Conservation (phyloP, 2,329 filamentous ascomycete species). For the Sporothrix protearum region DNA sequence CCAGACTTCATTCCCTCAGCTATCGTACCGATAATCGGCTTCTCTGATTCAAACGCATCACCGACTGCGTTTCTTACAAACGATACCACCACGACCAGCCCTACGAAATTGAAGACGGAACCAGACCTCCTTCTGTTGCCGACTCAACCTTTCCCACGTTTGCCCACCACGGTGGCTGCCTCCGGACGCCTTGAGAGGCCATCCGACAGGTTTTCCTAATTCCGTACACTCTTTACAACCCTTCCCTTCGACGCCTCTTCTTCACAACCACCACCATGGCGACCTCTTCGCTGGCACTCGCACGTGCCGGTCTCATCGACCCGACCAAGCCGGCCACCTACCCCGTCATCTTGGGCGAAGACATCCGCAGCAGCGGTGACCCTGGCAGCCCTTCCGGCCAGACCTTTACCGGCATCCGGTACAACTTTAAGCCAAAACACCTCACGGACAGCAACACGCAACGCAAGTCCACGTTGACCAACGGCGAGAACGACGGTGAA, state of each 20-base stretch:
- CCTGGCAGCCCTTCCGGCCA: conserved; percentile 44
- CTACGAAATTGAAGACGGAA: neutral
- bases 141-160: neutral
- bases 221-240: neutral
- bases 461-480: conserved; percentile 36
- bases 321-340: conserved; percentile 59
- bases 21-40: neutral
- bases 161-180: neutral
- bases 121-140: neutral
- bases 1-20: neutral
- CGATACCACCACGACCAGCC: neutral
- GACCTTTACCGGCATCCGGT: conserved; percentile 58
- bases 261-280: conserved; percentile 25
- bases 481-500: conserved; percentile 53
- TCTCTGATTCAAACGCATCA: neutral
- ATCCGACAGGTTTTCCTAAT: neutral
- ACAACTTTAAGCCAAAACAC: conserved; percentile 59
- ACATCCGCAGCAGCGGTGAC: conserved; percentile 48
- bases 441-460: conserved; percentile 48
- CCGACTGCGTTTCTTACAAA: neutral
- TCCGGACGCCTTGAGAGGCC: conserved; percentile 11
- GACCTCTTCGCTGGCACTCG: conserved; percentile 27
- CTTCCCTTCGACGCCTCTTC: neutral
- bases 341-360: conserved; percentile 61
- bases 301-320: conserved; percentile 46